These are phyloP conservation scores for Arxiozyma slooffiae DNA, from an alignment of 1,139 yeast genomes.

Conservation along the genomic window DNA sequence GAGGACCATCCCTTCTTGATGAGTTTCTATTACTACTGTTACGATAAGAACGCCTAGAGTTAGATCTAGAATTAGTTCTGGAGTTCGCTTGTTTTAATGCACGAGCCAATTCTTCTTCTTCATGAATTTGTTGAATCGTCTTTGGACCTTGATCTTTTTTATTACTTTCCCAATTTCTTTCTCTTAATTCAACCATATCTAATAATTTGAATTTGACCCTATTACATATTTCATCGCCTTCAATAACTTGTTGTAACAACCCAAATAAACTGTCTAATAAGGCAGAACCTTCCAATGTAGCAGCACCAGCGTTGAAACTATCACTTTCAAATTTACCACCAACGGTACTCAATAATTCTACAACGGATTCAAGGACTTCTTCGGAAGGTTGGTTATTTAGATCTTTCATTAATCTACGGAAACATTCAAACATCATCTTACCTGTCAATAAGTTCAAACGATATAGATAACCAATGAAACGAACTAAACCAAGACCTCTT, in stretches of 20 bases:
- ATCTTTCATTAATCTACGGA: slow-evolving; percentile 47
- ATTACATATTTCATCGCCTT: slow-evolving; percentile 52
- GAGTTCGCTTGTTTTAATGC: slow-evolving; percentile 17
- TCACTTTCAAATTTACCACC: slow-evolving; percentile 67
- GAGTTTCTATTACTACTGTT: slow-evolving; percentile 1
- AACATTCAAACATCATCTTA: slow-evolving; percentile 69
- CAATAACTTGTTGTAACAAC: slow-evolving; percentile 49
- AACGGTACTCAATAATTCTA: slow-evolving; percentile 79
- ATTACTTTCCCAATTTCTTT: slow-evolving; percentile 36
- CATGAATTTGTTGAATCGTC: slow-evolving; percentile 84
- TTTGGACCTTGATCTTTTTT: slow-evolving; percentile 73
- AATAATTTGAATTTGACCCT: slow-evolving; percentile 81
- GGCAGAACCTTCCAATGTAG: slow-evolving; percentile 29
- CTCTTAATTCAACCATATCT: slow-evolving; percentile 79
- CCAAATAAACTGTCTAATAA: slow-evolving; percentile 55
- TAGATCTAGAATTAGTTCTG: slow-evolving; percentile 25
- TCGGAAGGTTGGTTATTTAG: slow-evolving; percentile 68
- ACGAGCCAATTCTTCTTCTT: slow-evolving; percentile 54
- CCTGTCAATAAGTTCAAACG: slow-evolving; percentile 69
- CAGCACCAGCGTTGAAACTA: slow-evolving; percentile 21
- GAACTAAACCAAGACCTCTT: slow-evolving; percentile 93
- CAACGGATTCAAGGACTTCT: slow-evolving; percentile 82
- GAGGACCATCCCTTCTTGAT: slow-evolving; percentile 9
- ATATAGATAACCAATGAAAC: slow-evolving; percentile 90
- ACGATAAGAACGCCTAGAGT: slow-evolving; percentile 27